phyloP scores from a whole-genome alignment of 495 filamentous ascomycete genomes.

The Penicillium steckii region DNA sequence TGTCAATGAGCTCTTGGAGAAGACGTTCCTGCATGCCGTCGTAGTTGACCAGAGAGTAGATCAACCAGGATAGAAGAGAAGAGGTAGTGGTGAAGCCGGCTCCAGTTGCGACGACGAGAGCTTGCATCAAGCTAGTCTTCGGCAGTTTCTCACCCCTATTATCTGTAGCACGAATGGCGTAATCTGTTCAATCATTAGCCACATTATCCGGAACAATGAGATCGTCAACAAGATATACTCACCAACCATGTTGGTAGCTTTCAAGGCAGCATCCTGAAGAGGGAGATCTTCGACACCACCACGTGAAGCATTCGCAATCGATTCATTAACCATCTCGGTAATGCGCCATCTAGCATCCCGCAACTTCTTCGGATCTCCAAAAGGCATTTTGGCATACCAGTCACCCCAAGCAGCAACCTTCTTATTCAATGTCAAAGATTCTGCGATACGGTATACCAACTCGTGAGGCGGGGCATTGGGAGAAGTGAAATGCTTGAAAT shows the following conservation, averaged over 20 bases:
- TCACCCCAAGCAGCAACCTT: constrained; percentile 40
- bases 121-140: constrained; percentile 24
- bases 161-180: constrained; percentile 44
- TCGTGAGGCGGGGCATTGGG: constrained; percentile 37
- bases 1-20: constrained; percentile 52
- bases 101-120: constrained; percentile 25
- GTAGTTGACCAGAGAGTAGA: constrained; percentile 50
- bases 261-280: constrained; percentile 48
- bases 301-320: constrained; percentile 25
- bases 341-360: constrained; percentile 17
- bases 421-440: constrained; percentile 47
- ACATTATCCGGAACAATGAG: too few species aligned
- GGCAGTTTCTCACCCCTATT: constrained; percentile 51
- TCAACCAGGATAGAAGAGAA: constrained; percentile 43
- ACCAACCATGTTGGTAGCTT: constrained; percentile 40
- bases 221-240: constrained; percentile 1
- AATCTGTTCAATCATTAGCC: constrained; percentile 29
- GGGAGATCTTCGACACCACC: constrained; percentile 38
- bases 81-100: constrained; percentile 29
- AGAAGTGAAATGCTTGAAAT: constrained; percentile 49
- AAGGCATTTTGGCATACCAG: constrained; percentile 53
- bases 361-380: constrained; percentile 45
- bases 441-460: constrained; percentile 37
- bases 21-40: constrained; percentile 49
- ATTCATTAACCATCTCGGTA: constrained; percentile 29